These are phyloP conservation scores for Omphalotus olearius DNA, from an alignment of 1,284 basidiomycete genomes.

Conservation along the genomic window DNA sequence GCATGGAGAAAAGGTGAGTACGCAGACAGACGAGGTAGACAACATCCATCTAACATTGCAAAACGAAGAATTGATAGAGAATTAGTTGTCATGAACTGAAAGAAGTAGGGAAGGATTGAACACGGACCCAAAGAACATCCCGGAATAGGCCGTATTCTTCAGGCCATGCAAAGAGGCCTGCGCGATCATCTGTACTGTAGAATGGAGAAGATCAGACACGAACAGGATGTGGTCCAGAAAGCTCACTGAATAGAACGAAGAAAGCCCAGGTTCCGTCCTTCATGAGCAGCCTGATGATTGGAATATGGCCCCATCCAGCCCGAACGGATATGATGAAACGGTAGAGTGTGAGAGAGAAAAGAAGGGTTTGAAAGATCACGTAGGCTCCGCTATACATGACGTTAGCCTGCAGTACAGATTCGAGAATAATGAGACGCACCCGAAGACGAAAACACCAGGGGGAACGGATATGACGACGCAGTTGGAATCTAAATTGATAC, in stretches of 20 bases:
- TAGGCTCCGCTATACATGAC: conserved; percentile 24
- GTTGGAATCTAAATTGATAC: conserved; percentile 1
- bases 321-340: conserved; percentile 27
- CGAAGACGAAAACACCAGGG: conserved; percentile 3
- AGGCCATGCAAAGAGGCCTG: conserved; percentile 24
- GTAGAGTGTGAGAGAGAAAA: conserved; percentile 30
- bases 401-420: too few species aligned
- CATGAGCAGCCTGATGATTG: conserved; percentile 28
- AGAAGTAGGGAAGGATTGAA: neutral
- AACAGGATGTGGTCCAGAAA: neutral
- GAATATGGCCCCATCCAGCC: conserved; percentile 26
- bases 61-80: neutral
- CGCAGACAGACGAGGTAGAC: conserved; percentile 28
- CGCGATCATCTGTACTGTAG: neutral
- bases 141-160: conserved; percentile 23
- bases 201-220: neutral
- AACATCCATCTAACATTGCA: conserved; percentile 24
- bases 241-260: conserved; percentile 2
- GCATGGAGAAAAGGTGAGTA: conserved; percentile 9
- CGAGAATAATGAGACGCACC: neutral
- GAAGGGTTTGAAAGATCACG: conserved; percentile 30
- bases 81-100: too few species aligned
- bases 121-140: conserved; percentile 25
- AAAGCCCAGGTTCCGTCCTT: conserved; percentile 30
- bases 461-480: conserved; percentile 3